phyloP scores from a whole-genome alignment of 2,329 filamentous ascomycete genomes.

The Cladophialophora chaetospira region DNA sequence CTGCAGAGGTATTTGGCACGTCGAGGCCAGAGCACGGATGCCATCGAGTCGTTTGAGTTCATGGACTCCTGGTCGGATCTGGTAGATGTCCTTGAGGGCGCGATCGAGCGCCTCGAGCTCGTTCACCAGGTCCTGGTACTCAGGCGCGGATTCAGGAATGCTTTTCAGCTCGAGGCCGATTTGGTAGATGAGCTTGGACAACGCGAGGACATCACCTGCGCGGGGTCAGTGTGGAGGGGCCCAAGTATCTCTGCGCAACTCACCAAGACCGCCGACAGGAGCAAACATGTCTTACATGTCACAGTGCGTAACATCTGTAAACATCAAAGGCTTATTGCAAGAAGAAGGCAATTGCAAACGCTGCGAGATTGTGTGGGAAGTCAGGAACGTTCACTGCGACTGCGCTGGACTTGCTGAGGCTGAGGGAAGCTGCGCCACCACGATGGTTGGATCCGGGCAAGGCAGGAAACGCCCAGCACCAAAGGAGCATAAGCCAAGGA shows the following conservation, averaged over 20 bases:
- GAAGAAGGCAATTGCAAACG: no score
- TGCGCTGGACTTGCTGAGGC: no score
- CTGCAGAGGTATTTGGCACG: not conserved
- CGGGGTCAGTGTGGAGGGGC: no score
- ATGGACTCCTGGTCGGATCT: not conserved
- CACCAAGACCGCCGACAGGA: not conserved
- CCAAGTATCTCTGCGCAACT: no score
- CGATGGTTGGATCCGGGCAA: no score
- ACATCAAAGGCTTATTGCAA: no score
- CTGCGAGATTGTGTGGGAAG: no score
- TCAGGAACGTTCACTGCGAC: no score
- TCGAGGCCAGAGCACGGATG: not conserved
- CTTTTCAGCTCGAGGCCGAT: conserved; percentile 3
- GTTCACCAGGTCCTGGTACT: not conserved
- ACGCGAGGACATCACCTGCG: not conserved
- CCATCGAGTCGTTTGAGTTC: conserved; percentile 1
- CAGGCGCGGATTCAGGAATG: conserved; percentile 1
- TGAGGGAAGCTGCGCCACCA: no score
- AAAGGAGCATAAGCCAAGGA: no score
- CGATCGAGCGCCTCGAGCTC: conserved; percentile 5
- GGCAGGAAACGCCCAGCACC: no score
- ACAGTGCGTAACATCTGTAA: no score
- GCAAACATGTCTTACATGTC: not conserved
- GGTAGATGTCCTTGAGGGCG: not conserved
- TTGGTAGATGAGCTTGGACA: conserved; percentile 2